These are phyloP conservation scores for Moesziomyces parantarcticus DNA, from an alignment of 1,284 basidiomycete genomes.

Conservation along the genomic window DNA sequence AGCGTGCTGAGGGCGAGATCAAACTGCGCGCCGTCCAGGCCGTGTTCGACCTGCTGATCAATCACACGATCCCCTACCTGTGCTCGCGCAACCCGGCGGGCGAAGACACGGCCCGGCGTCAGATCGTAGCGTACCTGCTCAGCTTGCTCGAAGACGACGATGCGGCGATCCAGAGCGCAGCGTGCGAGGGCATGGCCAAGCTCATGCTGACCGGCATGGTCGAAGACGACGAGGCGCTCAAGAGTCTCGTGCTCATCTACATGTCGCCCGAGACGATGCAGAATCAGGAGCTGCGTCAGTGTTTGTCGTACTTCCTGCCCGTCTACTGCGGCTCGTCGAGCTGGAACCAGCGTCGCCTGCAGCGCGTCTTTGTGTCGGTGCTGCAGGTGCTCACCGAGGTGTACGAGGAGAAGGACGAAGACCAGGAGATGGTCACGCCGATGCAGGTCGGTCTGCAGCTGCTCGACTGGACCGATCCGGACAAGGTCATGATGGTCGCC, in stretches of 20 bases:
- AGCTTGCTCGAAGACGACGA: slow-evolving; percentile 76
- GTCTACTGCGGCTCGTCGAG: slow-evolving; percentile 88
- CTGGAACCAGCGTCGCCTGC: slow-evolving; percentile 82
- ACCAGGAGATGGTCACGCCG: slow-evolving; percentile 82
- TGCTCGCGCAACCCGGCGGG: slow-evolving; percentile 68
- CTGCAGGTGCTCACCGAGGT: slow-evolving; percentile 78
- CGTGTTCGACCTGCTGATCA: slow-evolving; percentile 89
- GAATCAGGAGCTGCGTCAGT: slow-evolving; percentile 89
- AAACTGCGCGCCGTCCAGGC: slow-evolving; percentile 85
- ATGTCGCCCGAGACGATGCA: slow-evolving; percentile 85
- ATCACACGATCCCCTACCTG: slow-evolving; percentile 84
- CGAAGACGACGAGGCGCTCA: slow-evolving; percentile 72
- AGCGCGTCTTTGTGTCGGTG: slow-evolving; percentile 81
- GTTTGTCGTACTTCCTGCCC: slow-evolving; percentile 94
- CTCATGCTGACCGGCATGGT: slow-evolving; percentile 81
- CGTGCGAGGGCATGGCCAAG: slow-evolving; percentile 88
- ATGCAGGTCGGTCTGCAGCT: slow-evolving; percentile 85
- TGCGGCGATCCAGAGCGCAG: slow-evolving; percentile 76
- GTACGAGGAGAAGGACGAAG: slow-evolving; percentile 79
- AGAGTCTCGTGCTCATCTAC: slow-evolving; percentile 82
- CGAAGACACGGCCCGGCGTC: slow-evolving; percentile 51
- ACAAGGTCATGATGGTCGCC: slow-evolving; percentile 77
- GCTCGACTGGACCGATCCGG: slow-evolving; percentile 92
- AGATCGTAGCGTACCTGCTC: slow-evolving; percentile 62
- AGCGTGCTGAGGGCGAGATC: slow-evolving; percentile 80